Evolutionary conservation across 257 asterid species (phyloP), one percentile per base, ranked within the genome.

Genomic region (Fraxinus cuspidata): DNA sequence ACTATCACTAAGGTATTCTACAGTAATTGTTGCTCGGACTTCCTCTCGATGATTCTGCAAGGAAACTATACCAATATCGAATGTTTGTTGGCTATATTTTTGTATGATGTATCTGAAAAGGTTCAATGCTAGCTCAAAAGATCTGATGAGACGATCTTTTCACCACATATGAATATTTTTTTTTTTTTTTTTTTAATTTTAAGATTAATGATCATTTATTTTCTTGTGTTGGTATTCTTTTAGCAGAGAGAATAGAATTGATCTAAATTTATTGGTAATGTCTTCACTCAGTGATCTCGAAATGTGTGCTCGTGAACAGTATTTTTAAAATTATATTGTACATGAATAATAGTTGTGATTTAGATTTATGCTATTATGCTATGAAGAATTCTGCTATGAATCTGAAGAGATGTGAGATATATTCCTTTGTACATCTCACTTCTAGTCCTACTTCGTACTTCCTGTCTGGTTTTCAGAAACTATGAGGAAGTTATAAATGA

Each of bases 181-280:
- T 47, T 7, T 35, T 32, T 32, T 32, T 32, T n/a, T n/a, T n/a
- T n/a, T n/a, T n/a, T n/a, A 32, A 73, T 49, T 73, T 74, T 51
- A 29, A 73, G n/a, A 42, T 78, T 71, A 74, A 68, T 78, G 21
- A 42, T 75, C 40, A 13, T 38, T 70, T 47, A 18, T 73, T 42
- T 42, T 70, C 68, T 72, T 66, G 60, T 79, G 78, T 65, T 75
- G 67, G 67, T 72, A 76, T 72, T 23, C 51, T 76, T 68, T 34
- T 49, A 74, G 64, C 65, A 35, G 74, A 83, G 70, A 38, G 71
- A 77, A 76, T 79, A 37, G 66, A 76, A 25, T 51, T 75, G 68
- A 71, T 51, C 63, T 51, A 53, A n/a, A 72, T 68, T 51, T 18
- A 19, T 19, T 19, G 63, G 7, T 51, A 47, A 47, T 47, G 13